phyloP scores from a whole-genome alignment of 805 yeast species.

The Kuraishia capsulata region DNA sequence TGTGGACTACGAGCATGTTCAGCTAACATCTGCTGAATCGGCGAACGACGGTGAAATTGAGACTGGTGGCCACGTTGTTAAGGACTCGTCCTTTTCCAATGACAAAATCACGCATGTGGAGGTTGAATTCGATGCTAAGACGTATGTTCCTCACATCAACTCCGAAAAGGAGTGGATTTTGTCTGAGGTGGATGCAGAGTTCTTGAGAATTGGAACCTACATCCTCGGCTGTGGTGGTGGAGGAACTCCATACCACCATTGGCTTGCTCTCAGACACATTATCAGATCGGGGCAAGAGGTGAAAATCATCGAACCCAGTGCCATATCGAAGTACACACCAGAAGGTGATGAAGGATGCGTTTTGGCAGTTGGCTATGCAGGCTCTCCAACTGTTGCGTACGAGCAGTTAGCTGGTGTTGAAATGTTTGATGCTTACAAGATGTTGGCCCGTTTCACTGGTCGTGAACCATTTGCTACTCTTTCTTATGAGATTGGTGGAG shows the following conservation, averaged over 20 bases:
- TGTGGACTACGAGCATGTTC: constrained; percentile 22
- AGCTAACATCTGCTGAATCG: constrained; percentile 2
- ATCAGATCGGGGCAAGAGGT: constrained; percentile 24
- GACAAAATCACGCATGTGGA: constrained; percentile 4
- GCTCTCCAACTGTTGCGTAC: constrained; percentile 37
- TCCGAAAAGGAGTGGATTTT: constrained; percentile 26
- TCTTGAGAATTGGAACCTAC: constrained; percentile 32
- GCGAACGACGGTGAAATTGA: constrained; percentile 4
- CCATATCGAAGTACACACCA: constrained; percentile 12
- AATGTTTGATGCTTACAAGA: constrained; percentile 20
- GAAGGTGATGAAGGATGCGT: constrained; percentile 19
- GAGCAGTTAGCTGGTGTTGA: constrained; percentile 34
- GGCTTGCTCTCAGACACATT: constrained; percentile 23
- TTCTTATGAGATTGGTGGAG: constrained; percentile 35
- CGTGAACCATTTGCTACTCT: constrained; percentile 23
- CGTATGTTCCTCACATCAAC: constrained; percentile 22
- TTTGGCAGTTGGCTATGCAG: constrained; percentile 28
- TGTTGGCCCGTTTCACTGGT: constrained; percentile 17
- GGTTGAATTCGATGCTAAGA: constrained; percentile 15
- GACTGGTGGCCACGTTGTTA: constrained; percentile 4
- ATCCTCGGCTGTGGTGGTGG: constrained; percentile 46
- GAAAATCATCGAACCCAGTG: constrained; percentile 25
- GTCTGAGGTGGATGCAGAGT: constrained; percentile 30
- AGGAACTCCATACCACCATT: constrained; percentile 34
- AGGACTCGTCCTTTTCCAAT: constrained; percentile 27